phyloP scores from a whole-genome alignment of 1,284 basidiomycete genomes.

The Ceratobasidium sp. region DNA sequence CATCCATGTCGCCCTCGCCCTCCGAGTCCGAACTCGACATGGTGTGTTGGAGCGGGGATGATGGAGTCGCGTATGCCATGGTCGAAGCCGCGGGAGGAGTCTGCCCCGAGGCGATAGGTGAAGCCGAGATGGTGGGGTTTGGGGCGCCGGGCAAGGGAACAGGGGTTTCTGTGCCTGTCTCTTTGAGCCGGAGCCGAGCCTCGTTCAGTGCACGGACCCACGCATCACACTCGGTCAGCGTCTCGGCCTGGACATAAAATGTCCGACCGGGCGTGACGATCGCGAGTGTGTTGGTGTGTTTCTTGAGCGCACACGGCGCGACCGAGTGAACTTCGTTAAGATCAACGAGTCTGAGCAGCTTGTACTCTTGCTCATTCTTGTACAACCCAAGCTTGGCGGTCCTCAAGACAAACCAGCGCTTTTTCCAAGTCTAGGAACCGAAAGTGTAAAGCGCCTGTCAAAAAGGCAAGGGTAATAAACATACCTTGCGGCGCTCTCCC shows the following conservation, averaged over 20 bases:
- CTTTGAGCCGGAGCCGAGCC: constrained; percentile 63
- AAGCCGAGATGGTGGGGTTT: constrained; percentile 40
- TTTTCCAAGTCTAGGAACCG: constrained; percentile 89
- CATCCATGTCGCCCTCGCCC: constrained; percentile 61
- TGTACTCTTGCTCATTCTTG: constrained; percentile 94
- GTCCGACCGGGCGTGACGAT: constrained; percentile 92
- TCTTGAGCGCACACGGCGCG: constrained; percentile 89
- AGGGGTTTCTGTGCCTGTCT: constrained; percentile 8
- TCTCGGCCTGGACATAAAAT: constrained; percentile 90
- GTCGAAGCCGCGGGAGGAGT: constrained; percentile 35
- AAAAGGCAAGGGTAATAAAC: constrained; percentile 52
- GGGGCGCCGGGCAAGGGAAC: constrained; percentile 15
- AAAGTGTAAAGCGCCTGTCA: constrained; percentile 44
- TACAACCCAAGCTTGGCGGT: constrained; percentile 95
- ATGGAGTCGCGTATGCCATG: constrained; percentile 51
- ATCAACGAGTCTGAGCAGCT: constrained; percentile 90
- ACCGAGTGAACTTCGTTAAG: constrained; percentile 92
- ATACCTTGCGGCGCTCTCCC: constrained; percentile 94
- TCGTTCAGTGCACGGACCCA: constrained; percentile 91
- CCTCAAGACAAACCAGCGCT: constrained; percentile 97
- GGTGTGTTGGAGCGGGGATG: constrained; percentile 52
- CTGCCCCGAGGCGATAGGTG: constrained; percentile 16
- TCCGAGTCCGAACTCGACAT: constrained; percentile 83
- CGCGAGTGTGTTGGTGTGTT: constrained; percentile 90
- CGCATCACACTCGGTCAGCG: constrained; percentile 75